A percentile compares a stretch with the other conserved stretches of the same genome.
Evolutionary conservation across 805 yeast genomes (phyloP).

Genomic region (Ogataea ganodermae): DNA sequence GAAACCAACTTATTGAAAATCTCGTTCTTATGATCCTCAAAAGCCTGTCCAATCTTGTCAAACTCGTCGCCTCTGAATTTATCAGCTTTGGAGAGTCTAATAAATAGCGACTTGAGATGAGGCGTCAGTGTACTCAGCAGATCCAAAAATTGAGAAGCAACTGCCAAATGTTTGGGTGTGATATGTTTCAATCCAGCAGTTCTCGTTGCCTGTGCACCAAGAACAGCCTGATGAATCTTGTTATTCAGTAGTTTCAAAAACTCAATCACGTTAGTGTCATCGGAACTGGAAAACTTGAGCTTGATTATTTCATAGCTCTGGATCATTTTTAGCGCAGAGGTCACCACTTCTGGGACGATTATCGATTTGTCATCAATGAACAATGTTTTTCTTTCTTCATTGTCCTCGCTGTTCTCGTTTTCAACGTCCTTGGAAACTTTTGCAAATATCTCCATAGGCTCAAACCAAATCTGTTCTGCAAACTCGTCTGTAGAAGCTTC

Average conservation of each 20-base stretch:
- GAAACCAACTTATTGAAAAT: constrained; percentile 64
- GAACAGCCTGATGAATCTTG: constrained; percentile 57
- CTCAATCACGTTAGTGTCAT: constrained; percentile 47
- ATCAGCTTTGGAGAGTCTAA: constrained; percentile 31
- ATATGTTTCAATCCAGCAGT: constrained; percentile 75
- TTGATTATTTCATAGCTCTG: constrained; percentile 59
- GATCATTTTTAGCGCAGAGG: constrained; percentile 41
- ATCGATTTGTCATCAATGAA: constrained; percentile 56
- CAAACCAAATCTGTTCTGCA: constrained; percentile 53
- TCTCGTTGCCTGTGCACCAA: constrained; percentile 75
- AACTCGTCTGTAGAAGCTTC: constrained; percentile 40
- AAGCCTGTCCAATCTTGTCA: constrained; percentile 42
- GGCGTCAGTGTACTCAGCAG: constrained; percentile 44
- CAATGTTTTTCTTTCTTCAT: constrained; percentile 32
- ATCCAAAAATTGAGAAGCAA: constrained; percentile 66
- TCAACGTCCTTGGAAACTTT: background rate
- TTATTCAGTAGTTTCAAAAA: constrained; percentile 54
- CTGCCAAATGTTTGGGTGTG: constrained; percentile 68
- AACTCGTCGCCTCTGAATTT: constrained; percentile 39
- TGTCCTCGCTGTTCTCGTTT: constrained; percentile 1
- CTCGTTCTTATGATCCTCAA: constrained; percentile 63
- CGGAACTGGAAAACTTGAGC: constrained; percentile 53
- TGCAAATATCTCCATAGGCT: constrained; percentile 31
- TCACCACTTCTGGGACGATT: constrained; percentile 56
- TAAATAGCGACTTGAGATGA: constrained; percentile 33